A percentile compares a stretch with the other conserved stretches of the same genome.
Conservation (phyloP, 345 rosid genomes). For the Barbarea vulgaris region DNA sequence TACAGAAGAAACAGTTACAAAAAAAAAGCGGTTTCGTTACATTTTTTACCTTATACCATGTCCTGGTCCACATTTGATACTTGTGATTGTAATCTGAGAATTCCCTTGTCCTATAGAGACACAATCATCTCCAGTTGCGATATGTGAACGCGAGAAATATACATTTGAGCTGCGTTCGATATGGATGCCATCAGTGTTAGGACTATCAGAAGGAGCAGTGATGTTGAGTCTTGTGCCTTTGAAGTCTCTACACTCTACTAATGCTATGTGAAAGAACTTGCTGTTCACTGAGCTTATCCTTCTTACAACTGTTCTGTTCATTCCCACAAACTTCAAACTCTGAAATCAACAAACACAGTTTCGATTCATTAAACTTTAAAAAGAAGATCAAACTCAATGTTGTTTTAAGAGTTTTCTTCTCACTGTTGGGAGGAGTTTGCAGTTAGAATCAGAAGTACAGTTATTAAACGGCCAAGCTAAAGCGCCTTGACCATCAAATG, state of each 20-base stretch:
- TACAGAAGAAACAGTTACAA: neutral
- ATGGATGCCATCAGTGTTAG: constrained; percentile 68
- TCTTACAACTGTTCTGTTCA: constrained; percentile 50
- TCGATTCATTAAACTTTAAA: neutral
- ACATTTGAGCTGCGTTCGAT: constrained; percentile 43
- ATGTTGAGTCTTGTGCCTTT: constrained; percentile 50
- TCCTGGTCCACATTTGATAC: constrained; percentile 52
- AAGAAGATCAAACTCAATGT: constrained; percentile 5
- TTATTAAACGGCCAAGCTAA: constrained; percentile 45
- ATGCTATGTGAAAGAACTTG: constrained; percentile 66
- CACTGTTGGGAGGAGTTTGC: constrained; percentile 52
- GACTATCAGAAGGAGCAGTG: constrained; percentile 55
- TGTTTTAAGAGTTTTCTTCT: constrained; percentile 23
- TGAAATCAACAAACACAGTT: constrained; percentile 18
- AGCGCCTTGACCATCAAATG: constrained; percentile 65
- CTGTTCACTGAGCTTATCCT: constrained; percentile 59
- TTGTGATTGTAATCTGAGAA: constrained; percentile 38
- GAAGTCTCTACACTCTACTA: constrained; percentile 57
- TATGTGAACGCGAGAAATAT: constrained; percentile 35
- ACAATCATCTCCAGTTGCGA: constrained; percentile 68
- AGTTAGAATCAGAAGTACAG: constrained; percentile 35
- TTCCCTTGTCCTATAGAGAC: constrained; percentile 49
- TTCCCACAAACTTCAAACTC: constrained; percentile 60
- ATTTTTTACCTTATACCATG: constrained; percentile 43
- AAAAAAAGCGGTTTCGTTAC: neutral